Percentiles rank a stretch among this genome's conserved stretches.
Conservation (phyloP, 768 basidiomycete genomes). For the Galerina sulciceps region DNA sequence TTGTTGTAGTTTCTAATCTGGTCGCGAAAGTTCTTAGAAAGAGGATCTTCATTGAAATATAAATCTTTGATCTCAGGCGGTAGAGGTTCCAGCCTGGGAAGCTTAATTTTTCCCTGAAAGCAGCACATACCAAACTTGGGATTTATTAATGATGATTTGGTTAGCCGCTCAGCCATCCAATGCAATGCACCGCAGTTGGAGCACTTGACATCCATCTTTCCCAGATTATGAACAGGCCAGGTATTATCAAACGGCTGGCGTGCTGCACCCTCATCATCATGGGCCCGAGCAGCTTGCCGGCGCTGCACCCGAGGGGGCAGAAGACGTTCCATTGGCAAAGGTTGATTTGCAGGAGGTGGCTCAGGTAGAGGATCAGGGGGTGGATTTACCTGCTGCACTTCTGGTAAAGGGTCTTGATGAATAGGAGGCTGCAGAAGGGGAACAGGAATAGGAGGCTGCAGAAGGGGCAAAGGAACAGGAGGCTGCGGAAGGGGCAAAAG, state of each 20-base stretch:
- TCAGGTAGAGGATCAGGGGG: too few species aligned
- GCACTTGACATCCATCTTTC: slow-evolving; percentile 22
- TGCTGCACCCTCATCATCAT: background rate
- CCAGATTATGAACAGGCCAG: slow-evolving; percentile 24
- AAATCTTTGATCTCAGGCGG: slow-evolving; percentile 26
- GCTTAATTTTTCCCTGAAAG: slow-evolving; percentile 29
- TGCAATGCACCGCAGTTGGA: slow-evolving; percentile 13
- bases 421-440: too few species aligned
- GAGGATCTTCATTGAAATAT: slow-evolving; percentile 4
- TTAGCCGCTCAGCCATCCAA: slow-evolving; percentile 28
- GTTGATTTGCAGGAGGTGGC: background rate
- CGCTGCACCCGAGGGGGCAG: background rate
- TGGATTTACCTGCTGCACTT: too few species aligned
- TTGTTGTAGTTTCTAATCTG: slow-evolving; percentile 11
- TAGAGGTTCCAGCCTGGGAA: slow-evolving; percentile 18
- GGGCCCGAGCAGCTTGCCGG: background rate
- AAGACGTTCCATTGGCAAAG: background rate
- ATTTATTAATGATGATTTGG: slow-evolving; percentile 1
- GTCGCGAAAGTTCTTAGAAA: slow-evolving; percentile 20
- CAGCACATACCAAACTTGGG: slow-evolving; percentile 38
- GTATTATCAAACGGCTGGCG: slow-evolving; percentile 8
- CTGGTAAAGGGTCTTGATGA: too few species aligned
- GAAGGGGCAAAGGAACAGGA: too few species aligned
- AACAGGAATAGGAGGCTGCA: too few species aligned
- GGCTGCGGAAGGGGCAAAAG: background rate